phyloP scores from a whole-genome alignment of 2,329 filamentous ascomycete species.

The Ascochyta fabae region DNA sequence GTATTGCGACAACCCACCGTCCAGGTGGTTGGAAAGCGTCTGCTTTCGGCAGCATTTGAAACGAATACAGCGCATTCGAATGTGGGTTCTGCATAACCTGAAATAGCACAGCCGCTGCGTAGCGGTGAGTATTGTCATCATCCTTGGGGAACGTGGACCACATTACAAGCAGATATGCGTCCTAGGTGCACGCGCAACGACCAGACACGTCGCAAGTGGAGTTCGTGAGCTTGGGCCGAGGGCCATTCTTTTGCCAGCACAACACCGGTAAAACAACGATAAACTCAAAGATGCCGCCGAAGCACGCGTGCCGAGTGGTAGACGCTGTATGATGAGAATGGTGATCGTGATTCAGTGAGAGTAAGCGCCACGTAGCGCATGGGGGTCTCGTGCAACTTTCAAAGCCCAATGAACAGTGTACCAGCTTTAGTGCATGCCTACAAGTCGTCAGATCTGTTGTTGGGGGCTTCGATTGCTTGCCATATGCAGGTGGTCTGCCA shows the following conservation, averaged over 20 bases:
- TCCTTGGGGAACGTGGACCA: conserved; percentile 7
- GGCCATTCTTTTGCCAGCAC: conserved; percentile 11
- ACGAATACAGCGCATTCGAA: conserved; percentile 1
- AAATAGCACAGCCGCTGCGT: conserved; percentile 3
- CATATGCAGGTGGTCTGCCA: background rate
- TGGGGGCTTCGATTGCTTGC: background rate
- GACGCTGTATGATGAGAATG: background rate
- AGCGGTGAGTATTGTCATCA: conserved; percentile 11
- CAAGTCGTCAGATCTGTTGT: background rate
- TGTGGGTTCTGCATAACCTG: background rate
- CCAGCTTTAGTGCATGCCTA: conserved; percentile 1
- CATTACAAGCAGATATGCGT: conserved; percentile 11
- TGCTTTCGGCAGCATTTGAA: conserved; percentile 2
- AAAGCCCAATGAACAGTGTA: background rate
- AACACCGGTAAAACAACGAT: background rate
- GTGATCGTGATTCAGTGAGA: background rate
- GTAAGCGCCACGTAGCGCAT: conserved; percentile 13
- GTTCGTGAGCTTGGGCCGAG: conserved; percentile 8
- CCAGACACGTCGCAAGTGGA: conserved; percentile 18
- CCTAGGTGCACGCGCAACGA: conserved; percentile 15
- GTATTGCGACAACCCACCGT: conserved; percentile 4
- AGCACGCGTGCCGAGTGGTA: conserved; percentile 1
- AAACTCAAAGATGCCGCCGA: background rate
- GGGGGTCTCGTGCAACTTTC: conserved; percentile 5
- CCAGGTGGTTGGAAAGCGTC: conserved; percentile 12